Evolutionary conservation across 805 yeast genomes (phyloP).

Genomic region (Torulaspora gathmanii): DNA sequence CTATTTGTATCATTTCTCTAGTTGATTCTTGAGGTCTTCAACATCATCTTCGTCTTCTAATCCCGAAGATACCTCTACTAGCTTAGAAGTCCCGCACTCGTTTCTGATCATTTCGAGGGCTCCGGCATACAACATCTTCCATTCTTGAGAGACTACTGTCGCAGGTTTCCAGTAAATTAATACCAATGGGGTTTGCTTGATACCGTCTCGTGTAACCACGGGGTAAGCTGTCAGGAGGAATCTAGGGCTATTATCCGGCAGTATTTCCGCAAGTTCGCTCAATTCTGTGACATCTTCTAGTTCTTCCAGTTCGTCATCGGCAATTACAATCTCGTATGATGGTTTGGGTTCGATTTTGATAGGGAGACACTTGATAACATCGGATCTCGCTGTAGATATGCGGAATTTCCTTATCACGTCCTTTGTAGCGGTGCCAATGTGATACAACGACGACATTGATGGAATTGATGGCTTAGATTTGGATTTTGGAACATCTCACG

Average conservation of each 20-base stretch:
- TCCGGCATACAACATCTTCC: slow-evolving; percentile 86
- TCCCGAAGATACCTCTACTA: slow-evolving; percentile 35
- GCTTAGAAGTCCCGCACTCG: slow-evolving; percentile 65
- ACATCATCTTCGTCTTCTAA: slow-evolving; percentile 34
- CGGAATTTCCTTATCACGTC: slow-evolving; percentile 65
- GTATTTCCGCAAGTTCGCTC: slow-evolving; percentile 63
- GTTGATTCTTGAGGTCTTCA: slow-evolving; percentile 34
- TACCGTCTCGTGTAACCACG: slow-evolving; percentile 60
- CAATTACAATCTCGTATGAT: slow-evolving; percentile 33
- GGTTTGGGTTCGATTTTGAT: slow-evolving; percentile 34
- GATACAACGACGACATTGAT: slow-evolving; percentile 49
- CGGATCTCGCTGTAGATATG: slow-evolving; percentile 62
- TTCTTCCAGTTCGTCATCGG: slow-evolving; percentile 47
- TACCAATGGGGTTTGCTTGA: slow-evolving; percentile 68
- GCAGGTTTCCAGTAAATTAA: slow-evolving; percentile 85
- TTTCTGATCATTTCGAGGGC: slow-evolving; percentile 76
- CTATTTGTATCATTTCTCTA: slow-evolving; percentile 32
- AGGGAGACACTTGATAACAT: slow-evolving; percentile 55
- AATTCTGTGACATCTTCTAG: slow-evolving; percentile 42
- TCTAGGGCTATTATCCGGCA: slow-evolving; percentile 80
- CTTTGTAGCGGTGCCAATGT: slow-evolving; percentile 58
- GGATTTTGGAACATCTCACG: neutral
- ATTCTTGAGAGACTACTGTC: slow-evolving; percentile 68
- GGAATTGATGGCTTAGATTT: neutral
- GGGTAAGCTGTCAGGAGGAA: slow-evolving; percentile 76